phyloP scores from a whole-genome alignment of 176 grass and related monocot species.

The Cymbopogon citratus region DNA sequence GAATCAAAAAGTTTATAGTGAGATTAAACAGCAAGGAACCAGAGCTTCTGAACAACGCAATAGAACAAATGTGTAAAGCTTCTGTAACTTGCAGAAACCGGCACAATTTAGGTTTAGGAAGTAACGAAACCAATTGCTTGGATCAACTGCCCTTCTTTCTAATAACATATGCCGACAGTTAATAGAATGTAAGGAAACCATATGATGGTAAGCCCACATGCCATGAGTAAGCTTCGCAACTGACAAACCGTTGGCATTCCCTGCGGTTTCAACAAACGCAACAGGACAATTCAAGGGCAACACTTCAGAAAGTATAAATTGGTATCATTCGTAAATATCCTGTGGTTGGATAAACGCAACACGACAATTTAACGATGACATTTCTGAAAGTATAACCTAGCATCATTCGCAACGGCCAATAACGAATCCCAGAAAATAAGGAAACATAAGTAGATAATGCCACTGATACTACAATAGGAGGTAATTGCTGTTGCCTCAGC shows the following conservation, averaged over 20 bases:
- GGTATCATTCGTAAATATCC: not conserved
- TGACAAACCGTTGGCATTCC: not conserved
- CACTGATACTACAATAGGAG: not conserved
- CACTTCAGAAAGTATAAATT: not conserved
- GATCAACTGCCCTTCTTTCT: not conserved
- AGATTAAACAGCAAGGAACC: not conserved
- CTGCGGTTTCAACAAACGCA: not conserved
- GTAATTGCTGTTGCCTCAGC: not conserved
- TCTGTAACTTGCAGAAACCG: not conserved
- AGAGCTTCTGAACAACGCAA: not conserved
- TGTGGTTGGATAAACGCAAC: not conserved
- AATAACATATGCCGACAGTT: not conserved
- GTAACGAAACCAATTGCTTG: not conserved
- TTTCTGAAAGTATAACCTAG: not conserved
- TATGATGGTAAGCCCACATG: not conserved
- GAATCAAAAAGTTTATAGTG: not conserved
- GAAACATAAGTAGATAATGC: not conserved
- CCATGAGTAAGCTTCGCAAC: not conserved
- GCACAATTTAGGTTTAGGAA: not conserved
- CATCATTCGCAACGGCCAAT: not conserved
- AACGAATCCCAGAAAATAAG: not conserved
- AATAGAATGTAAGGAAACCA: not conserved
- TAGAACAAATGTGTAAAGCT: not conserved
- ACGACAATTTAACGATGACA: not conserved
- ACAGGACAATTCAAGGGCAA: constrained; percentile 1